Percentiles rank a stretch among this genome's conserved stretches.
phyloP scores from a whole-genome alignment of 306 rosid genomes.

The Rosa multiflora region DNA sequence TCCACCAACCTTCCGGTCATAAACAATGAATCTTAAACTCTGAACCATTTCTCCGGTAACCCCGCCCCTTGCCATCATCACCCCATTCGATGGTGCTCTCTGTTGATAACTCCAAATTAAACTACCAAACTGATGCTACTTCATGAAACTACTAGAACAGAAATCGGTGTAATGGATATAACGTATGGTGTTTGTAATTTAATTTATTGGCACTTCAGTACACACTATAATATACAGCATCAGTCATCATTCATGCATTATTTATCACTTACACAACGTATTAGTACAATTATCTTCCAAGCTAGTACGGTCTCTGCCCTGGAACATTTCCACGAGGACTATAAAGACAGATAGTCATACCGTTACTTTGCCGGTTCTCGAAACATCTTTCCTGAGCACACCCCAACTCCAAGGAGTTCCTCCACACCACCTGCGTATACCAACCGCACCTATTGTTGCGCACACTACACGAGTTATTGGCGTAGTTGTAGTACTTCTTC shows the following conservation, averaged over 20 bases:
- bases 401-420: slow-evolving; percentile 48
- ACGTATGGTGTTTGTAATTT: background rate
- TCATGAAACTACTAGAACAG: no score
- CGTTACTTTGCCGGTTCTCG: background rate
- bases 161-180: no score
- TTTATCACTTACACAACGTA: background rate
- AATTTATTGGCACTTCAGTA: background rate
- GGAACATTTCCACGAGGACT: slow-evolving; percentile 59
- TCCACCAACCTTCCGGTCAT: no score
- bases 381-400: slow-evolving; percentile 52
- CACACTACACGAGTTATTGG: slow-evolving; percentile 42
- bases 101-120: no score
- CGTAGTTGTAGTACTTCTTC: slow-evolving; percentile 50
- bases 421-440: slow-evolving; percentile 81
- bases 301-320: slow-evolving; percentile 52
- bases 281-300: background rate
- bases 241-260: background rate
- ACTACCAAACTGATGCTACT: no score
- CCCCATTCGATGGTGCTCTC: no score
- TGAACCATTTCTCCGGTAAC: no score
- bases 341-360: slow-evolving; percentile 59
- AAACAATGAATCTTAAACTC: no score
- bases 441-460: slow-evolving; percentile 42
- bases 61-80: no score
- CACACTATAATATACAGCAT: background rate